Conservation (phyloP, 371 early-diverging fungal genomes). For the Nematocida minor region DNA sequence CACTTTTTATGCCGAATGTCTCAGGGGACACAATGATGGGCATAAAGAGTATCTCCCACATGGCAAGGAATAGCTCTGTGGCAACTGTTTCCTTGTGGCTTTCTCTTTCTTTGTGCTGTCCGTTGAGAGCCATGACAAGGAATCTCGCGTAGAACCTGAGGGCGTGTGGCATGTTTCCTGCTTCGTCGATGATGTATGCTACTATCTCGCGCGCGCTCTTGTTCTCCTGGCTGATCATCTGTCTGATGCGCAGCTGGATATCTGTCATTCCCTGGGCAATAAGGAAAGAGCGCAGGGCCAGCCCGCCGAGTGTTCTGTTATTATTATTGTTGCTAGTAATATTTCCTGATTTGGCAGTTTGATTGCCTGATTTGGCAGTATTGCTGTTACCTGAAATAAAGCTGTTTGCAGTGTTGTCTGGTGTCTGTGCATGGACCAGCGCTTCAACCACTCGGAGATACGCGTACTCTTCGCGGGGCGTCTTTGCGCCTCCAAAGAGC, state of each 20-base stretch:
- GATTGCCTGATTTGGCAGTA: not conserved
- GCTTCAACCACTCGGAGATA: constrained; percentile 82
- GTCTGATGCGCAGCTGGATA: not conserved
- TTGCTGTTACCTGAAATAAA: not conserved
- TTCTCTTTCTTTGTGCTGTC: not conserved
- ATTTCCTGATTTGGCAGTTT: too few relatives aligned
- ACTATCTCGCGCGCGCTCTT: not conserved
- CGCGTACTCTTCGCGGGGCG: constrained; percentile 86
- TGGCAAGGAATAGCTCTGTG: not conserved
- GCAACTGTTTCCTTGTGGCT: not conserved
- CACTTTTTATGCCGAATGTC: not conserved
- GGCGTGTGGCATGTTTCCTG: not conserved
- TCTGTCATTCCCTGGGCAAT: not conserved
- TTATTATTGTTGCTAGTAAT: too few relatives aligned
- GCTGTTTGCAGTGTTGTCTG: not conserved
- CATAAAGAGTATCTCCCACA: constrained; percentile 28
- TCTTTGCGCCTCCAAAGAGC: constrained; percentile 88
- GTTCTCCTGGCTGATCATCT: not conserved
- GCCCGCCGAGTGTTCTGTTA: not conserved
- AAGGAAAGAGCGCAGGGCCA: not conserved
- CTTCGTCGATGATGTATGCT: not conserved
- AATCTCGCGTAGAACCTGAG: constrained; percentile 36
- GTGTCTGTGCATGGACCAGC: not conserved
- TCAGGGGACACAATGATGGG: constrained; percentile 19
- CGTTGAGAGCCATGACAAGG: not conserved